Conservation (phyloP, 148 eudicot genomes). For the Rheum nobile region DNA sequence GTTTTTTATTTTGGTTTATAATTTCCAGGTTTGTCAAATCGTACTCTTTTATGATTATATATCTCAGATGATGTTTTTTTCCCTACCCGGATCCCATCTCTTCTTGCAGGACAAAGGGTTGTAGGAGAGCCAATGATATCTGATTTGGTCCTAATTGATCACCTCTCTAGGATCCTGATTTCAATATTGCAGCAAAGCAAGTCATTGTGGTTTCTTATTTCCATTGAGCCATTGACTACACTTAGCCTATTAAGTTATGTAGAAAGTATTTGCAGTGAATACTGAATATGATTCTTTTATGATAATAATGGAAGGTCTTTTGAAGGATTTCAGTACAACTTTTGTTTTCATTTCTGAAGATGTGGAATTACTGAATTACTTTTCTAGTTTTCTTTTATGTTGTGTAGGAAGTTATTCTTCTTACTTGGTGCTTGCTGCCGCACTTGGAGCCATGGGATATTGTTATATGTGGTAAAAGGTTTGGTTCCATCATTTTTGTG, state of each 20-base stretch:
- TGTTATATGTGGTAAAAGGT: constrained; percentile 99
- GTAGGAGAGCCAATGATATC: no score
- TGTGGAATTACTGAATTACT: background rate
- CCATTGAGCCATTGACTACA: background rate
- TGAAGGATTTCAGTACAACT: background rate
- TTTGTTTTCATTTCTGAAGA: background rate
- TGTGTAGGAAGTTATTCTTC: constrained; percentile 54
- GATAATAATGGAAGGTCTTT: background rate
- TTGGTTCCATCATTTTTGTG: no score
- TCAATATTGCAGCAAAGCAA: no score
- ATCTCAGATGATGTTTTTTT: no score
- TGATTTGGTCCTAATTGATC: no score
- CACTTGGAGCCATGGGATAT: constrained; percentile 88
- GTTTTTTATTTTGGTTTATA: no score
- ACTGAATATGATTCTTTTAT: background rate
- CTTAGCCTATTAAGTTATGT: background rate
- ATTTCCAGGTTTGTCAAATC: no score
- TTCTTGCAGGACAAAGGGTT: no score
- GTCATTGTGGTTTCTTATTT: background rate
- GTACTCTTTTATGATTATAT: no score
- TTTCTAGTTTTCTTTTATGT: constrained; percentile 7
- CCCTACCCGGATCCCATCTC: no score
- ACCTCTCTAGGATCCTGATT: no score
- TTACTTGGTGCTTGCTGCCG: constrained; percentile 81
- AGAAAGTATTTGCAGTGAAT: background rate